A percentile compares a stretch with the other conserved stretches of the same genome.
These are phyloP conservation scores for Candida silvatica DNA, from an alignment of 805 yeast species.

Conservation along the genomic window DNA sequence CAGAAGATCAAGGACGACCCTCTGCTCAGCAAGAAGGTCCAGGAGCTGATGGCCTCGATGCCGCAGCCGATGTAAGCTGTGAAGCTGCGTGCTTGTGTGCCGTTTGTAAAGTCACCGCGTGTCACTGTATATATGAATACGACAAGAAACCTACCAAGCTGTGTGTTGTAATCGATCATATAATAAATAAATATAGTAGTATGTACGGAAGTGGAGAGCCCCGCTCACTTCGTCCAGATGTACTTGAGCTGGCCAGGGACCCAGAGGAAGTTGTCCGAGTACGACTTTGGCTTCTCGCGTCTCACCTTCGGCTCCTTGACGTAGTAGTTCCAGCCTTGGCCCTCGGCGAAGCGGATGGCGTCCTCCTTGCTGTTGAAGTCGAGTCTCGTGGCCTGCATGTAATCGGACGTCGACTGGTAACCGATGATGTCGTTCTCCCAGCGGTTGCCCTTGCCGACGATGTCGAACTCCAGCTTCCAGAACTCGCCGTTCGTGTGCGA, in stretches of 20 bases:
- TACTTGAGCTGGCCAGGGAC: conserved; percentile 65
- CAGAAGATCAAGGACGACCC: conserved; percentile 67
- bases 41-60: conserved; percentile 41
- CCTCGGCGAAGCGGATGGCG: conserved; percentile 63
- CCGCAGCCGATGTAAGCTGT: background rate
- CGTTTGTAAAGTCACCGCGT: too few species aligned
- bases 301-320: conserved; percentile 76
- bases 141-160: background rate
- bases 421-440: conserved; percentile 92
- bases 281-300: conserved; percentile 66
- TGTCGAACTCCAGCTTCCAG: conserved; percentile 85
- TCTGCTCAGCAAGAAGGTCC: conserved; percentile 49
- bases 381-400: conserved; percentile 72
- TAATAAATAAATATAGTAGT: conserved; percentile 1
- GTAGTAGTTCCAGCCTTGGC: conserved; percentile 81
- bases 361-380: conserved; percentile 69
- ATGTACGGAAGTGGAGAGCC: background rate
- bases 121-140: conserved; percentile 3
- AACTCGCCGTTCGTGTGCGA: conserved; percentile 42
- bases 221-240: conserved; percentile 62
- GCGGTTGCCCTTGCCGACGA: conserved; percentile 64
- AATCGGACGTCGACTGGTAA: conserved; percentile 71
- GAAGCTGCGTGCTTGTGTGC: background rate
- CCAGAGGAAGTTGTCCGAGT: conserved; percentile 64
- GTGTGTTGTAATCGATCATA: conserved; percentile 1